A percentile compares a stretch with the other conserved stretches of the same genome.
Evolutionary conservation across 1,284 basidiomycete species (phyloP).

Genomic region (Ganoderma boninense): DNA sequence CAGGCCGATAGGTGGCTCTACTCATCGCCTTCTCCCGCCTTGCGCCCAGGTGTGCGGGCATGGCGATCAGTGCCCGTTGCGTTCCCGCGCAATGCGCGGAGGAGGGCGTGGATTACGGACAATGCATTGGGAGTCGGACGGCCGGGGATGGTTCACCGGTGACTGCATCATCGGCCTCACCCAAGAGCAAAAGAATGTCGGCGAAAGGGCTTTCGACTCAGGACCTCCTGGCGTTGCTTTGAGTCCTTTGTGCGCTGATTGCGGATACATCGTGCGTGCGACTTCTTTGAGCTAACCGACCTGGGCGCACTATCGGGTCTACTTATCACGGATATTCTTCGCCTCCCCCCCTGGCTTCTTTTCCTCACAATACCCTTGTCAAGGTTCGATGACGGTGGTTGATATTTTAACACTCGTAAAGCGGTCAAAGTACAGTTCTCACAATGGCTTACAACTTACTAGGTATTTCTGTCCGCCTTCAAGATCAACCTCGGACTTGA

Average conservation of each 20-base stretch:
- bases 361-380: too few relatives aligned
- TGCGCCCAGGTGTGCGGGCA: background rate
- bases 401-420: background rate
- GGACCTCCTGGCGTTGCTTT: background rate
- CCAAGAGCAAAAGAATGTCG: background rate
- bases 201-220: background rate
- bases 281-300: background rate
- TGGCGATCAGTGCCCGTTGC: background rate
- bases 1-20: background rate
- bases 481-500: background rate
- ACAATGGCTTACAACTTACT: too few relatives aligned
- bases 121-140: background rate
- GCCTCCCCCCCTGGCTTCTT: background rate
- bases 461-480: background rate
- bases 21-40: background rate
- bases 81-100: background rate
- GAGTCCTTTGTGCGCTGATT: background rate
- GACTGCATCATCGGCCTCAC: background rate
- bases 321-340: background rate
- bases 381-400: background rate
- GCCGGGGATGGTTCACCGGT: background rate
- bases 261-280: background rate
- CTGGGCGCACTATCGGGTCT: background rate
- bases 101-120: background rate
- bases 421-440: too few relatives aligned